Conservation (phyloP, 2,329 filamentous ascomycete species). For the Phyllosticta ampelicida region DNA sequence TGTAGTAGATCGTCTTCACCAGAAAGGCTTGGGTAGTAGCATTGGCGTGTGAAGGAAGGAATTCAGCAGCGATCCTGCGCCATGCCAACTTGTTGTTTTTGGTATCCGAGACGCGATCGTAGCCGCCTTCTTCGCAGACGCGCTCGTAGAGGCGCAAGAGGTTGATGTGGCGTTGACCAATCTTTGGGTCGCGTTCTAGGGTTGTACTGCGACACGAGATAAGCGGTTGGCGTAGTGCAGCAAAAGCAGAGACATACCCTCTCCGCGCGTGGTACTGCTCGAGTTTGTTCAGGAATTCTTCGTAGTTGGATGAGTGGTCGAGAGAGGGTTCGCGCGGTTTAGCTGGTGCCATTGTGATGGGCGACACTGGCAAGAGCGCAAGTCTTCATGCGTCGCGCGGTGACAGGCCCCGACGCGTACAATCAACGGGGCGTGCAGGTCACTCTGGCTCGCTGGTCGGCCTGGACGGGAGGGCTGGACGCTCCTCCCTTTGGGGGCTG, state of each 20-base stretch:
- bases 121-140: conserved; percentile 68
- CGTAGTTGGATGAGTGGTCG: conserved; percentile 53
- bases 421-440: background rate
- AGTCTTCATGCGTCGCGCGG: background rate
- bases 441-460: too few species aligned
- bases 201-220: conserved; percentile 41
- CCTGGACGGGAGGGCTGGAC: background rate
- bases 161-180: conserved; percentile 66
- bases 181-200: conserved; percentile 71
- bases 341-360: conserved; percentile 33
- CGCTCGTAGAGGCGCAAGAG: conserved; percentile 68
- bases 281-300: conserved; percentile 66
- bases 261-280: conserved; percentile 65
- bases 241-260: conserved; percentile 38
- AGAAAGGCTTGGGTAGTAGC: conserved; percentile 76
- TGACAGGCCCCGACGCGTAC: conserved; percentile 6
- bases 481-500: background rate
- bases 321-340: conserved; percentile 35
- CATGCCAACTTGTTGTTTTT: conserved; percentile 75
- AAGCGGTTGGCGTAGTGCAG: conserved; percentile 8
- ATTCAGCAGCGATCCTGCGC: conserved; percentile 66
- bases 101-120: conserved; percentile 60
- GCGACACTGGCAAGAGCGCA: background rate
- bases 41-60: conserved; percentile 64
- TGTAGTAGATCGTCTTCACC: conserved; percentile 82